Evolutionary conservation across 768 basidiomycete genomes (phyloP), one percentile per base, ranked within the genome.

Genomic region (Clitopilus passeckerianus): DNA sequence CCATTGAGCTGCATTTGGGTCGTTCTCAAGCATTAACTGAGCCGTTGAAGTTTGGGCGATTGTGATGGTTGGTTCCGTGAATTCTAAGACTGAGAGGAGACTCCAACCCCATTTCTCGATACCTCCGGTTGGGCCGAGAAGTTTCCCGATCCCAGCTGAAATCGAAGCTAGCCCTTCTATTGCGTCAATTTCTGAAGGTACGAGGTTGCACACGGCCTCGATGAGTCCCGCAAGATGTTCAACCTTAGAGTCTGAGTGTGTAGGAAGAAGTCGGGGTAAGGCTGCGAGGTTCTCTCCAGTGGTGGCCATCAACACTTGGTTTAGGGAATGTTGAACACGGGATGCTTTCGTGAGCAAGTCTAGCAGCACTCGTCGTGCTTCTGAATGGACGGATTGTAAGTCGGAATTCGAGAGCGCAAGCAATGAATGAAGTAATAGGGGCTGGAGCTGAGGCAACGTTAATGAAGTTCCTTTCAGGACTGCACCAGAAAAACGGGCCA

Each of bases 51-150:
- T 72, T 57, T 76, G 73, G 14, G 82, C 77, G 10, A 82, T 68
- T 6, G 76, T 71, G 54, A 84, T 70, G 7, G 76, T 71, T n/a
- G 81, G 89, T 62, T 78, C 76, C 2, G 70, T 74, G 59, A 98
- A 85, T 64, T 93, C 87, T 37, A 98, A 74, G n/a, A 89, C 91
- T 0, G 84, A 82, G 27, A 98, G 78, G 4, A 99, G 68, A 53
- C 84, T 83, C 89, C 90, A 94, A 4, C 93, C 91, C 96, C 95
- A 98, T 70, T 87, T 87, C 65, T 97, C 93, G 16, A 97, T 85
- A 0, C 90, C 88, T 6, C 93, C 93, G 0, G 75, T 81, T 0
- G 93, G 89, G 3, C 94, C 94, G 1, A 96, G 79, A 5, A 94
- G 77, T 57, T 80, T 82, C 7, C 80, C 82, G 2, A 92, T 74